phyloP scores from a whole-genome alignment of 1,284 basidiomycete species.

The Wolfiporia cocos region DNA sequence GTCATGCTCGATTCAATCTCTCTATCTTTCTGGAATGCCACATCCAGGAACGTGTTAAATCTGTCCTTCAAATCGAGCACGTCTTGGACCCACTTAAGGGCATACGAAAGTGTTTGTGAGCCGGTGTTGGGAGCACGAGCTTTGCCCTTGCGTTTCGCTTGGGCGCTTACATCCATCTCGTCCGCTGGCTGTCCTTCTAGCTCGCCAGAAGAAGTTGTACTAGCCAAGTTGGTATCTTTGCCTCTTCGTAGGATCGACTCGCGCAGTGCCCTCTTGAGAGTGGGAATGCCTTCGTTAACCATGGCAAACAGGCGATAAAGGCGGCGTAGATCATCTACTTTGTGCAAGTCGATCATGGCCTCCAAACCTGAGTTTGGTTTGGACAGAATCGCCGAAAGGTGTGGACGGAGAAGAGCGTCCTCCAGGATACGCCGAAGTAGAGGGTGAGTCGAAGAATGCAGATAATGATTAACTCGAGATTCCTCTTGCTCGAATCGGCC shows the following conservation, averaged over 20 bases:
- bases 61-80: slow-evolving; percentile 90
- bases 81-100: slow-evolving; percentile 93
- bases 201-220: slow-evolving; percentile 29
- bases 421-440: slow-evolving; percentile 78
- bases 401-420: slow-evolving; percentile 71
- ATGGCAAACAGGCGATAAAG: slow-evolving; percentile 76
- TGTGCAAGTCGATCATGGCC: slow-evolving; percentile 82
- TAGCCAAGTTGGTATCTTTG: slow-evolving; percentile 65
- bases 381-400: slow-evolving; percentile 70
- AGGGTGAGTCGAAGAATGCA: slow-evolving; percentile 69
- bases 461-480: slow-evolving; percentile 84
- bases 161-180: slow-evolving; percentile 38
- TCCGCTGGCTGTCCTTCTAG: slow-evolving; percentile 27
- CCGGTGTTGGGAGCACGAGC: slow-evolving; percentile 35
- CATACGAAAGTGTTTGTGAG: slow-evolving; percentile 46
- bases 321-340: slow-evolving; percentile 72
- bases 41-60: slow-evolving; percentile 74
- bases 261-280: slow-evolving; percentile 67
- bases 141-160: slow-evolving; percentile 57
- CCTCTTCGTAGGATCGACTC: slow-evolving; percentile 76
- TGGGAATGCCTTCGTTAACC: slow-evolving; percentile 66
- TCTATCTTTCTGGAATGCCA: slow-evolving; percentile 71
- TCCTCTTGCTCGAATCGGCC: slow-evolving; percentile 81
- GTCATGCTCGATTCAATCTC: slow-evolving; percentile 83
- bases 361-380: slow-evolving; percentile 87